Evolutionary conservation across 2,329 filamentous ascomycete species (phyloP).

Genomic region (Aspergillus sp.): DNA sequence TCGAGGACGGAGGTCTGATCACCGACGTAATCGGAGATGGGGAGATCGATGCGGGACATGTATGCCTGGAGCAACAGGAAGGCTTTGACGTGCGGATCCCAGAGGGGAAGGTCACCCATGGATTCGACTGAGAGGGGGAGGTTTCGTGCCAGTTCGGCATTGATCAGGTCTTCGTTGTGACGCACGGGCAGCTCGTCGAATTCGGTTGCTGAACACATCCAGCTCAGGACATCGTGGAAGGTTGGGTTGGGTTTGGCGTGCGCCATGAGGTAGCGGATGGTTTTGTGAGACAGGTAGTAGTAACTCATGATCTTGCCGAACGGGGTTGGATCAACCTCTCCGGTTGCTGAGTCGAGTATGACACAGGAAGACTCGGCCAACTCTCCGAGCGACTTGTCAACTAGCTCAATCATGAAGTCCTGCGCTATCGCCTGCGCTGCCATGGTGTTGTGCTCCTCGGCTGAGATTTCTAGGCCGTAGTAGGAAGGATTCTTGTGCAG

Average conservation of each 20-base stretch:
- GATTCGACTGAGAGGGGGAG: conserved; percentile 68
- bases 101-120: conserved; percentile 76
- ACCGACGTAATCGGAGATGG: conserved; percentile 95
- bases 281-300: conserved; percentile 96
- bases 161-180: conserved; percentile 98
- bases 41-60: conserved; percentile 88
- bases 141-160: conserved; percentile 81
- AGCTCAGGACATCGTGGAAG: conserved; percentile 81
- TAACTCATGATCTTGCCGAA: conserved; percentile 99
- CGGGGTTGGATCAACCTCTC: conserved; percentile 84
- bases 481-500: conserved; percentile 98
- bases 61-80: conserved; percentile 93
- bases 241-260: conserved; percentile 73
- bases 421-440: conserved; percentile 85
- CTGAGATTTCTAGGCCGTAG: conserved; percentile 91
- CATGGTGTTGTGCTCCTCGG: conserved; percentile 87
- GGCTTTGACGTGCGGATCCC: conserved; percentile 97
- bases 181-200: conserved; percentile 97
- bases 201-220: conserved; percentile 92
- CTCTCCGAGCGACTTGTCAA: conserved; percentile 80
- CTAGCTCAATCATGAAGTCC: conserved; percentile 91
- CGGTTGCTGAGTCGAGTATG: conserved; percentile 73
- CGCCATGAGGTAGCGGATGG: conserved; percentile 79
- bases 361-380: conserved; percentile 84
- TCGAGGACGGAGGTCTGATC: conserved; percentile 88